Percentiles rank a stretch among this genome's conserved stretches.
These are phyloP conservation scores for Elongisporangium senticosum DNA, from an alignment of 352 stramenopile species.

Conservation along the genomic window DNA sequence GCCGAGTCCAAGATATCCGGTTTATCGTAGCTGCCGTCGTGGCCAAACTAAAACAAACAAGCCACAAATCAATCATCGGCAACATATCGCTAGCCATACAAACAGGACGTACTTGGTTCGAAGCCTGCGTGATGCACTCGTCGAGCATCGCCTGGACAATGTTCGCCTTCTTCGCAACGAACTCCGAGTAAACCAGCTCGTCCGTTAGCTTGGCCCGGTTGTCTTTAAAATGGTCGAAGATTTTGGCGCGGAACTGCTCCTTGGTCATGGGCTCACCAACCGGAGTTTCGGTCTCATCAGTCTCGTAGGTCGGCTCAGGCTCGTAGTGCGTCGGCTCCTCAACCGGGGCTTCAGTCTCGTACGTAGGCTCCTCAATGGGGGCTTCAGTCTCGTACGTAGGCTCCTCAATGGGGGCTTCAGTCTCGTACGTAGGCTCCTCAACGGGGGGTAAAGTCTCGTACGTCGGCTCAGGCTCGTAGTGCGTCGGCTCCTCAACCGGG, in stretches of 20 bases:
- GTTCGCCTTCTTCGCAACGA: slow-evolving; percentile 11
- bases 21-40: slow-evolving; percentile 17
- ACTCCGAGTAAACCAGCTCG: slow-evolving; percentile 6
- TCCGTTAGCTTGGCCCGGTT: slow-evolving; percentile 3
- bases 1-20: slow-evolving; percentile 15
- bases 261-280: slow-evolving; percentile 11
- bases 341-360: no score
- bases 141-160: slow-evolving; percentile 10
- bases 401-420: no score
- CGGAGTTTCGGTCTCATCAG: neutral
- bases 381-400: no score
- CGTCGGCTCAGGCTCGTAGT: no score
- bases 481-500: no score
- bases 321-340: no score
- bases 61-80: slow-evolving; percentile 3
- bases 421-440: no score
- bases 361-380: no score
- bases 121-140: slow-evolving; percentile 16
- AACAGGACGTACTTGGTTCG: slow-evolving; percentile 13
- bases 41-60: slow-evolving; percentile 19
- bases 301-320: no score
- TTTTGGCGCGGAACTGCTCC: slow-evolving; percentile 17
- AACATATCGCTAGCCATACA: neutral
- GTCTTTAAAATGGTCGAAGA: slow-evolving; percentile 7
- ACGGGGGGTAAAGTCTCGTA: no score